Evolutionary conservation across 2,329 filamentous ascomycete genomes (phyloP).

Genomic region (Akanthomyces dipterigenus): DNA sequence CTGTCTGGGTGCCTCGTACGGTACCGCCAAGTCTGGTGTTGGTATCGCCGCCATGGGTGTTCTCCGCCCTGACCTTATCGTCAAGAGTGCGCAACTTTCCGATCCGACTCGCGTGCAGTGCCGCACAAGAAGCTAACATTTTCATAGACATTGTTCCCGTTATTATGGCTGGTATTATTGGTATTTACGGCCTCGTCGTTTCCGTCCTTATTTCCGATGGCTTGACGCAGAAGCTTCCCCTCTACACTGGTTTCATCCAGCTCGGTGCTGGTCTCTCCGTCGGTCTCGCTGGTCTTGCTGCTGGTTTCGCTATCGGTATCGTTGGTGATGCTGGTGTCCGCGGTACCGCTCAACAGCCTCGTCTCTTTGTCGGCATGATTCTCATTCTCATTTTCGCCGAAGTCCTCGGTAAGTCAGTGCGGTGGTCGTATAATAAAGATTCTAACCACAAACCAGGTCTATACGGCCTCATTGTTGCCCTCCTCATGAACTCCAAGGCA

Average conservation of each 20-base stretch:
- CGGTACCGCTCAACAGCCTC: constrained; percentile 76
- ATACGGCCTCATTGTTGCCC: constrained; percentile 96
- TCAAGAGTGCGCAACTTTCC: constrained; percentile 73
- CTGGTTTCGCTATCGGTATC: constrained; percentile 81
- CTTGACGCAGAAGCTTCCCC: constrained; percentile 62
- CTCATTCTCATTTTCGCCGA: constrained; percentile 99
- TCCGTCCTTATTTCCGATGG: constrained; percentile 81
- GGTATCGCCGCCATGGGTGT: constrained; percentile 99
- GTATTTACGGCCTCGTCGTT: constrained; percentile 92
- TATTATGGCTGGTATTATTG: constrained; percentile 99
- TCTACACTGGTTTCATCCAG: constrained; percentile 81
- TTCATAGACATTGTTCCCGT: constrained; percentile 89
- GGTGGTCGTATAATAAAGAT: background rate
- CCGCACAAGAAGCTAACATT: constrained; percentile 15
- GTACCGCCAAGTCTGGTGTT: constrained; percentile 98
- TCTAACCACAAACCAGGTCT: constrained; percentile 57
- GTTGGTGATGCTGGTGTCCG: constrained; percentile 85
- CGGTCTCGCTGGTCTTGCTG: constrained; percentile 75
- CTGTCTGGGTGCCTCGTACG: constrained; percentile 93
- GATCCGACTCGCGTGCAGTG: background rate
- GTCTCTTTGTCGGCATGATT: constrained; percentile 95
- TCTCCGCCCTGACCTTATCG: constrained; percentile 92
- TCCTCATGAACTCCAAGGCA: constrained; percentile 98
- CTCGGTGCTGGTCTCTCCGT: constrained; percentile 77
- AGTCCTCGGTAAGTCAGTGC: constrained; percentile 73